These are phyloP conservation scores for Ogataea nakhonphanomensis DNA, from an alignment of 805 yeast species.

Conservation along the genomic window DNA sequence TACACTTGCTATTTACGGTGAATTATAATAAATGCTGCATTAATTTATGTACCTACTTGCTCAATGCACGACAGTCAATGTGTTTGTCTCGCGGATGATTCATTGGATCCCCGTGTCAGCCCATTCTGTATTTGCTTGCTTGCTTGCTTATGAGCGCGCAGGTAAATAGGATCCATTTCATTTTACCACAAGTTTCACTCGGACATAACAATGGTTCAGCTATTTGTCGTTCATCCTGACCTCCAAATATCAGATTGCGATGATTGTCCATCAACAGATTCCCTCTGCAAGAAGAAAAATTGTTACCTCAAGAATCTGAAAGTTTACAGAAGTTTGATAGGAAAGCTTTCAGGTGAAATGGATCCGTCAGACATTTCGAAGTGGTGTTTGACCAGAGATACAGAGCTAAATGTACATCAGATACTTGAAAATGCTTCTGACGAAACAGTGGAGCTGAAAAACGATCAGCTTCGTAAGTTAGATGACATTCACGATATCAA, in stretches of 20 bases:
- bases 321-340: conserved; percentile 14
- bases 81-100: too few relatives aligned
- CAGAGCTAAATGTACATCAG: conserved; percentile 13
- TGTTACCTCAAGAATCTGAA: conserved; percentile 17
- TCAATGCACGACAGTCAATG: too few relatives aligned
- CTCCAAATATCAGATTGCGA: conserved; percentile 28
- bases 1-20: too few relatives aligned
- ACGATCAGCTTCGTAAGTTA: background rate
- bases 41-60: too few relatives aligned
- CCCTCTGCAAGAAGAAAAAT: conserved; percentile 18
- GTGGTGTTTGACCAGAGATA: conserved; percentile 20
- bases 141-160: conserved; percentile 2
- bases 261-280: conserved; percentile 19
- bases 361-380: conserved; percentile 17
- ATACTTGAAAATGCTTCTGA: conserved; percentile 4
- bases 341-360: conserved; percentile 9
- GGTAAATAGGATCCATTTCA: background rate
- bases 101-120: too few relatives aligned
- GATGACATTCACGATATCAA: conserved; percentile 5
- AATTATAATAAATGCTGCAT: too few relatives aligned
- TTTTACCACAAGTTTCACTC: background rate
- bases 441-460: background rate
- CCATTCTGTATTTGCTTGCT: background rate
- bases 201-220: conserved; percentile 22
- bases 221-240: conserved; percentile 33